Evolutionary conservation across 164 flowering plant genomes (phyloP), one percentile per base, ranked within the genome.

Genomic region (Vitis amurensis): DNA sequence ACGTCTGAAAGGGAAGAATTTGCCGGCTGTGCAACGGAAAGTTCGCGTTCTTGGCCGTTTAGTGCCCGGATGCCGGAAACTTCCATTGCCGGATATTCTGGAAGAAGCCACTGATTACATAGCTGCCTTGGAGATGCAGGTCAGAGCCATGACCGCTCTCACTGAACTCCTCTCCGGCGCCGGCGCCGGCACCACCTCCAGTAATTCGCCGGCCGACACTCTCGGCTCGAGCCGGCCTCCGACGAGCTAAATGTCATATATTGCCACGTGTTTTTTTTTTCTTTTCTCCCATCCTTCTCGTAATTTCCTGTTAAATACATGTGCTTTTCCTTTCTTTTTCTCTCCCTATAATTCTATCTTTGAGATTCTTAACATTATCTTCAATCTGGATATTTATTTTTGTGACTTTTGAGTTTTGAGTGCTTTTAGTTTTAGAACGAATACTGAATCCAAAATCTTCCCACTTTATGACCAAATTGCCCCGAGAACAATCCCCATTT

Each of bases 61-160:
- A 29, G 91, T 91, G 44, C 97, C 97, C 71, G 97, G 97, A n/a
- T 86, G 97, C 82, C 76, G 81, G 73, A 86, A 89, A 65, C 74
- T 84, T 56, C 72, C 89, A 23, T 69, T 89, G 64, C 92, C 93
- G 50, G 81, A 72, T 1, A 75, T 91, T 48, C 76, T 91, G 55
- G 97, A 91, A 16, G 97, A 91, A 71, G 79, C 91, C 0, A 74
- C 81, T 11, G 97, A 91, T 67, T 91, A 89, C 63, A 88, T 91
- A 27, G 77, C 89, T 3, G 97, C 97, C 50, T 71, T 87, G 66
- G 87, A 89, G 87, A 91, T 91, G 92, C 97, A 91, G 74, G 79
- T 91, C 31, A 74, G 85, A 56, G 85, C 90, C 74, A 86, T 91
- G 97, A 76, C 76, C 10, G 81, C 86, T 49, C 74, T 91, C 47